These are phyloP conservation scores for Tuber magnatum DNA, from an alignment of 495 filamentous ascomycete species.

Conservation along the genomic window DNA sequence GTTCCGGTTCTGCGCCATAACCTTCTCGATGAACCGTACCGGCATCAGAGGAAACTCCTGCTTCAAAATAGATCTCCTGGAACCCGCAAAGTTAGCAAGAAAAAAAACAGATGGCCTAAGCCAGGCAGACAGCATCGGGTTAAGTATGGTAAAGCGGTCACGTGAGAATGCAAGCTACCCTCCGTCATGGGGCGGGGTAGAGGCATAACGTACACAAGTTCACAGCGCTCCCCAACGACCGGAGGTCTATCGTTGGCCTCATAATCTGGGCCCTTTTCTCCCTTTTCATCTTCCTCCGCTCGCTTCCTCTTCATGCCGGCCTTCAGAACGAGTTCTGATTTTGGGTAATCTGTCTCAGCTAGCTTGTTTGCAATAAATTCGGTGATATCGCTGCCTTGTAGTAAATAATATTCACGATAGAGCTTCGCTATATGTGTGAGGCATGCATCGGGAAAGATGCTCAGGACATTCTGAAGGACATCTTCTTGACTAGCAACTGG, in stretches of 20 bases:
- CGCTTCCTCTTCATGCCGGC: constrained; percentile 42
- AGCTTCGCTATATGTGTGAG: constrained; percentile 45
- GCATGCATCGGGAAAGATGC: constrained; percentile 50
- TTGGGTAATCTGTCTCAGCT: constrained; percentile 47
- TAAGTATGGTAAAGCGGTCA: constrained; percentile 9
- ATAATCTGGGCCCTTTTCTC: constrained; percentile 41
- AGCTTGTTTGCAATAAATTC: constrained; percentile 46
- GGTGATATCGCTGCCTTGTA: constrained; percentile 41
- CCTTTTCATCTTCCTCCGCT: constrained; percentile 42
- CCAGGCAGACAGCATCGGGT: background rate
- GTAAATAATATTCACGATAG: constrained; percentile 38
- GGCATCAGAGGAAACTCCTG: constrained; percentile 49
- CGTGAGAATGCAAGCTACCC: constrained; percentile 14
- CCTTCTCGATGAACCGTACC: constrained; percentile 45
- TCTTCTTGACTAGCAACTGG: constrained; percentile 24
- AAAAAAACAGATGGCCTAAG: constrained; percentile 20
- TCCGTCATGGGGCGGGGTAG: constrained; percentile 20
- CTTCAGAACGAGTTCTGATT: constrained; percentile 45
- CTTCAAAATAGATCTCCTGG: constrained; percentile 43
- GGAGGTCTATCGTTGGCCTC: constrained; percentile 30
- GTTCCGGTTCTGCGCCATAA: constrained; percentile 42
- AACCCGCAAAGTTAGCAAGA: background rate
- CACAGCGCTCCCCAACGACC: constrained; percentile 33
- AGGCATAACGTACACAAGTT: constrained; percentile 40
- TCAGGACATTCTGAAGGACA: constrained; percentile 43